Evolutionary conservation across 1,139 yeast genomes (phyloP).

Genomic region (Suhomyces chickasaworum): DNA sequence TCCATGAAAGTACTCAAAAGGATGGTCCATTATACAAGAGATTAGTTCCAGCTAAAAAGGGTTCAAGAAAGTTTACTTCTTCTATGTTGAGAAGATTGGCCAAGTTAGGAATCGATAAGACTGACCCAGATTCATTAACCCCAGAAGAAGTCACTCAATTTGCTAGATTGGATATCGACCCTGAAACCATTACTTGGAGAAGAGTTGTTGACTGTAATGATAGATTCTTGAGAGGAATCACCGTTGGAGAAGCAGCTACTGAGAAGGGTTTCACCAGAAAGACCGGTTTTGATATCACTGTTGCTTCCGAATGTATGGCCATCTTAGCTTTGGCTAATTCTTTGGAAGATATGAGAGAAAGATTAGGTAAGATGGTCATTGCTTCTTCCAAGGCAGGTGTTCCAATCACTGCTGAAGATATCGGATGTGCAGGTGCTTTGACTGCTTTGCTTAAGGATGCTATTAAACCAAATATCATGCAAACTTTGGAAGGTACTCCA

Average conservation of each 20-base stretch:
- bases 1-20: conserved; percentile 74
- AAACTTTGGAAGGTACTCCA: conserved; percentile 82
- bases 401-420: conserved; percentile 76
- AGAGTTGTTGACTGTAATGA: conserved; percentile 84
- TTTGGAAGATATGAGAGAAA: conserved; percentile 63
- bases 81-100: conserved; percentile 66
- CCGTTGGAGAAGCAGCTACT: conserved; percentile 76
- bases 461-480: conserved; percentile 83
- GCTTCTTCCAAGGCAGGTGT: conserved; percentile 59
- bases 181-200: conserved; percentile 70
- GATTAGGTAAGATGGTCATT: conserved; percentile 72
- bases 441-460: conserved; percentile 80
- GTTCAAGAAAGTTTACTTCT: conserved; percentile 62
- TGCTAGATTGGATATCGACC: conserved; percentile 70
- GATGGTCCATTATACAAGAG: conserved; percentile 62
- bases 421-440: conserved; percentile 80
- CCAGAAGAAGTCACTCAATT: conserved; percentile 63
- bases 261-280: conserved; percentile 82
- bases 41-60: conserved; percentile 70
- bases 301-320: conserved; percentile 83
- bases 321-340: conserved; percentile 71
- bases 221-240: conserved; percentile 71
- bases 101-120: conserved; percentile 64
- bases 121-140: conserved; percentile 68
- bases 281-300: conserved; percentile 81